Conservation (phyloP, 2,329 filamentous ascomycete species). For the Alternaria solani region DNA sequence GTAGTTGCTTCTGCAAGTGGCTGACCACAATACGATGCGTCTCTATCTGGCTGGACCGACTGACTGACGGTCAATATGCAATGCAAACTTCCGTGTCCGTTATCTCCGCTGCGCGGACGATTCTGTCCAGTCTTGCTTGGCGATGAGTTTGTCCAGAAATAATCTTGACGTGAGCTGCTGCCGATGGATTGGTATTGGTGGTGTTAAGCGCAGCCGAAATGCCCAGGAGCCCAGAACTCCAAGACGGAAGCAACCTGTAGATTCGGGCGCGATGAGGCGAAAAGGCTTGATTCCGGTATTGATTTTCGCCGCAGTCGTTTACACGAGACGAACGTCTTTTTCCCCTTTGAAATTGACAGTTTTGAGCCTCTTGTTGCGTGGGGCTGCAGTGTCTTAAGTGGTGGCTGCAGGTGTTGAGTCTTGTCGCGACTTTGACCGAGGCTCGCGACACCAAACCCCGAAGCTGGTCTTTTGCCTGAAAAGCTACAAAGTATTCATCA, state of each 20-base stretch:
- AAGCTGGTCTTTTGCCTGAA: constrained; percentile 11
- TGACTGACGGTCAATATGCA: not conserved
- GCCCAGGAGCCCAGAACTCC: constrained; percentile 18
- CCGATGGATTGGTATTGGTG: constrained; percentile 6
- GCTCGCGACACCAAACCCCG: not conserved
- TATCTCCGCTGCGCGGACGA: constrained; percentile 14
- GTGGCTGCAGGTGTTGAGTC: not conserved
- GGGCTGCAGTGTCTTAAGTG: not conserved
- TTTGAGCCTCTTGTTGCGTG: not conserved
- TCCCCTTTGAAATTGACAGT: not conserved
- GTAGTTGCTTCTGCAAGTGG: constrained; percentile 9
- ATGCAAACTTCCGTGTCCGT: constrained; percentile 4
- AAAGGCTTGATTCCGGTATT: constrained; percentile 18
- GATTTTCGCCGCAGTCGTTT: not conserved
- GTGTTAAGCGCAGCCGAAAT: constrained; percentile 14
- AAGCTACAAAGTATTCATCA: constrained; percentile 2
- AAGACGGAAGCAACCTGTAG: constrained; percentile 19
- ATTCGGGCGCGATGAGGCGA: constrained; percentile 5
- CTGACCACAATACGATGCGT: not conserved
- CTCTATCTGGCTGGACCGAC: not conserved
- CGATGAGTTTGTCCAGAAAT: constrained; percentile 1
- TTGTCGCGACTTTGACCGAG: not conserved
- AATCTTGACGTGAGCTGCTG: not conserved
- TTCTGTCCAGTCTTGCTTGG: constrained; percentile 3
- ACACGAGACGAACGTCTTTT: not conserved